A percentile compares a stretch with the other conserved stretches of the same genome.
Evolutionary conservation across 345 rosid genomes (phyloP).

Genomic region (Hypericum androsaemum): DNA sequence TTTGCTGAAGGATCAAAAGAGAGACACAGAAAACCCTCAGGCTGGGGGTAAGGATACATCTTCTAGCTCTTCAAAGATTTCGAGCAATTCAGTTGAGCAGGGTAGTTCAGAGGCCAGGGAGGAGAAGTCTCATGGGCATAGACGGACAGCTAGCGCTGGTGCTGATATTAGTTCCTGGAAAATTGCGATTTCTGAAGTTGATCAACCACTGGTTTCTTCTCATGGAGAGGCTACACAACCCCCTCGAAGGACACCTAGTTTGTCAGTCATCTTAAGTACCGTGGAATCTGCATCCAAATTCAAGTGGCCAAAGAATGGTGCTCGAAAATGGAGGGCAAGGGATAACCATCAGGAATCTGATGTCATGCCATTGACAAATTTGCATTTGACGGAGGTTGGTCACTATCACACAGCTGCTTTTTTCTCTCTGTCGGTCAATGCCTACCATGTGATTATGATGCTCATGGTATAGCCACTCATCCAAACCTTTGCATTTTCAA

Average conservation of each 20-base stretch:
- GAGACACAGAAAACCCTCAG: slow-evolving; percentile 12
- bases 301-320: slow-evolving; percentile 49
- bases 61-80: slow-evolving; percentile 17
- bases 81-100: slow-evolving; percentile 16
- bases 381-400: slow-evolving; percentile 46
- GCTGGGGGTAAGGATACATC: slow-evolving; percentile 14
- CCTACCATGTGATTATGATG: slow-evolving; percentile 2
- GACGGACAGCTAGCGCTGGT: slow-evolving; percentile 74
- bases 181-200: slow-evolving; percentile 41
- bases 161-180: slow-evolving; percentile 57
- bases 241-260: slow-evolving; percentile 58
- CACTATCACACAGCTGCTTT: not conserved
- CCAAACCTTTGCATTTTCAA: slow-evolving; percentile 12
- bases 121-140: slow-evolving; percentile 44
- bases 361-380: slow-evolving; percentile 31
- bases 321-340: slow-evolving; percentile 53
- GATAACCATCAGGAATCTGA: slow-evolving; percentile 52
- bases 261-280: slow-evolving; percentile 47
- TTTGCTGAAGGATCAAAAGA: slow-evolving; percentile 8
- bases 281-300: slow-evolving; percentile 41
- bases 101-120: slow-evolving; percentile 21
- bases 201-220: slow-evolving; percentile 20
- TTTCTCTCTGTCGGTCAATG: not conserved
- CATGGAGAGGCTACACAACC: slow-evolving; percentile 31
- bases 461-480: not conserved